Base-by-base conservation (phyloP, 345 rosid species). In the Excoecaria cochinchinensis region DNA sequence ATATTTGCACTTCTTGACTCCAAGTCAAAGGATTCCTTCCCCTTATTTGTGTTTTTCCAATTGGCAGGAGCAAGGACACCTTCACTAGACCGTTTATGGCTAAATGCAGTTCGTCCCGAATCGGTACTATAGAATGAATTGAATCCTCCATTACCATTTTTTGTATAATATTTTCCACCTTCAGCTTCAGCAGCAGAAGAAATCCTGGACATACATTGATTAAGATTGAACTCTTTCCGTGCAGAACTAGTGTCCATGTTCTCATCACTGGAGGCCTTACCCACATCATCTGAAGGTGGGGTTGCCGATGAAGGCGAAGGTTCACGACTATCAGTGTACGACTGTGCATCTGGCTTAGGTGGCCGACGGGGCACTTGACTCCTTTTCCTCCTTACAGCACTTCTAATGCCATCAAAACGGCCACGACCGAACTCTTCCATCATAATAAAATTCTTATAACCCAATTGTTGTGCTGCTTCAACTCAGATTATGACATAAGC, bases 51-150 rank as follows among this genome's bases (percentile, higher is more conserved):
- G 61, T 75, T 79, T 81, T 85, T 91, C 91, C 90, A 82, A 77
- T 85, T 88, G 8, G 85, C 89, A 75, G 99, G 95, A 72, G 97
- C 88, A 76, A 91, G 94, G n/a, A 76, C 82, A 80, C 94, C 99
- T 84, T 95, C 92, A 67, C 90, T 88, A 3, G 88, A 87, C 36
- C 83, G 89, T 71, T 83, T 89, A 59, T 71, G 76, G 46, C 53
- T 80, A 53, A 68, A 22, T 72, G 84, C 85, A 78, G 81, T 78
- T 64, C 75, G 84, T 3, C 85, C 79, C 5, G 66, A 55, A 76
- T 84, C 90, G 62, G 76, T 84, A 79, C 77, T 75, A 44, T 82
- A 85, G 48, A 77, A 80, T 19, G 42, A 75, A 72, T 80, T 77
- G 69, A 78, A 81, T 55, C 77, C 87, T 46, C 84, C 87, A 62